Evolutionary conservation across 2,329 filamentous ascomycete genomes (phyloP).

Genomic region (Colletotrichum magnum): DNA sequence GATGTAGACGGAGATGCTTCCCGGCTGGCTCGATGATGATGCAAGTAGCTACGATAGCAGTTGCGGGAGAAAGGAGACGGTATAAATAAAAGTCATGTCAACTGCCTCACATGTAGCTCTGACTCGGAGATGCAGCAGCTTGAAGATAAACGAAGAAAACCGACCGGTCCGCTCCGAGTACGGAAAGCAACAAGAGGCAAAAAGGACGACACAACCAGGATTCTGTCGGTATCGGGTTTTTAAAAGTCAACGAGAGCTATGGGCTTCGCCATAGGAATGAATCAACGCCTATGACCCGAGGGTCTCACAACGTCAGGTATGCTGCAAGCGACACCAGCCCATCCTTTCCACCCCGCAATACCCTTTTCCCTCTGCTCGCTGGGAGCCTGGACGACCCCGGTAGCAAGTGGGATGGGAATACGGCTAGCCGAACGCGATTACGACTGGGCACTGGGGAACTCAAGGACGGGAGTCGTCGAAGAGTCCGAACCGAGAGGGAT

Average conservation of each 20-base stretch:
- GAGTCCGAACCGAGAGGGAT: conserved; percentile 9
- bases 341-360: neutral
- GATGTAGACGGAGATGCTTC: neutral
- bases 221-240: neutral
- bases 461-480: conserved; percentile 5
- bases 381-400: conserved; percentile 9
- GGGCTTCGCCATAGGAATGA: conserved; percentile 3
- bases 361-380: neutral
- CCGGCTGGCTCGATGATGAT: neutral
- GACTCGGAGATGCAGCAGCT: conserved; percentile 15
- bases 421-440: conserved; percentile 35
- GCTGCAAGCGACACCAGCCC: neutral
- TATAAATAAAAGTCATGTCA: conserved; percentile 33
- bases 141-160: conserved; percentile 10
- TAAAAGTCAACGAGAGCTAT: neutral
- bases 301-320: neutral
- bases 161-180: conserved; percentile 9
- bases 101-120: conserved; percentile 16
- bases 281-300: neutral
- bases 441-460: conserved; percentile 1
- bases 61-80: neutral
- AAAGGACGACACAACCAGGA: conserved; percentile 3
- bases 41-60: neutral
- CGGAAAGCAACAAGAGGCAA: conserved; percentile 5
- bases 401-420: neutral